These are phyloP conservation scores for Apiotrichum gracile DNA, from an alignment of 1,284 basidiomycete genomes.

Conservation along the genomic window DNA sequence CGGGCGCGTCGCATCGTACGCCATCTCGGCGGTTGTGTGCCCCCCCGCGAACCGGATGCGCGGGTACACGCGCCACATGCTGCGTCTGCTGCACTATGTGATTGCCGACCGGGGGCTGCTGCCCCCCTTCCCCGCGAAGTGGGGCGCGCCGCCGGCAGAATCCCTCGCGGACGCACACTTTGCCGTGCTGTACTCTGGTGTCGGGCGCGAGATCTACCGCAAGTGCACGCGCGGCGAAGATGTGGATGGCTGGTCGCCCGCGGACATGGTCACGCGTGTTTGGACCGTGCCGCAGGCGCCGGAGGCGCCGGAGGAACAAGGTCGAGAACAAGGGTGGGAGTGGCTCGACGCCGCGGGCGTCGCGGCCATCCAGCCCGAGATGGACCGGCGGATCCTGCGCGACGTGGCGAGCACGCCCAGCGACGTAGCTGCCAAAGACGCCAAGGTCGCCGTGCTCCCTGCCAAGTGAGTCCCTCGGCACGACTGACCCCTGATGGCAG, in stretches of 20 bases:
- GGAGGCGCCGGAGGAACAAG: not conserved
- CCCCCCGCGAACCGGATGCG: constrained; percentile 23
- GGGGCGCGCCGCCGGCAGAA: constrained; percentile 21
- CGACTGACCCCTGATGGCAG: not conserved
- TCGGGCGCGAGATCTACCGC: constrained; percentile 31
- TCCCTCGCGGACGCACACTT: constrained; percentile 15
- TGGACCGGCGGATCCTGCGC: not conserved
- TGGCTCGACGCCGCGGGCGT: not conserved
- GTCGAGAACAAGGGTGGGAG: not conserved
- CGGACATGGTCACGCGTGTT: not conserved
- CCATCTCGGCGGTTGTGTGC: constrained; percentile 33
- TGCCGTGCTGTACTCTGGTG: constrained; percentile 32
- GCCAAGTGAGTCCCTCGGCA: not conserved
- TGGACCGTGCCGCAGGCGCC: not conserved
- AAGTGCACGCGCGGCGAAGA: constrained; percentile 15
- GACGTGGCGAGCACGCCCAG: not conserved
- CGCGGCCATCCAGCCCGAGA: not conserved
- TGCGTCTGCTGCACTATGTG: constrained; percentile 31
- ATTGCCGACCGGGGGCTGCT: constrained; percentile 14
- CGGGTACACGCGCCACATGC: constrained; percentile 33
- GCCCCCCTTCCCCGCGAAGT: constrained; percentile 21
- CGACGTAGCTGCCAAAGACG: not conserved
- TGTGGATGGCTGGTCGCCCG: constrained; percentile 2
- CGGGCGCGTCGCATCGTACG: constrained; percentile 18
- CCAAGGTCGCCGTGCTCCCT: not conserved